phyloP scores from a whole-genome alignment of 2,329 filamentous ascomycete genomes.

The Colletotrichum chrysophilum region DNA sequence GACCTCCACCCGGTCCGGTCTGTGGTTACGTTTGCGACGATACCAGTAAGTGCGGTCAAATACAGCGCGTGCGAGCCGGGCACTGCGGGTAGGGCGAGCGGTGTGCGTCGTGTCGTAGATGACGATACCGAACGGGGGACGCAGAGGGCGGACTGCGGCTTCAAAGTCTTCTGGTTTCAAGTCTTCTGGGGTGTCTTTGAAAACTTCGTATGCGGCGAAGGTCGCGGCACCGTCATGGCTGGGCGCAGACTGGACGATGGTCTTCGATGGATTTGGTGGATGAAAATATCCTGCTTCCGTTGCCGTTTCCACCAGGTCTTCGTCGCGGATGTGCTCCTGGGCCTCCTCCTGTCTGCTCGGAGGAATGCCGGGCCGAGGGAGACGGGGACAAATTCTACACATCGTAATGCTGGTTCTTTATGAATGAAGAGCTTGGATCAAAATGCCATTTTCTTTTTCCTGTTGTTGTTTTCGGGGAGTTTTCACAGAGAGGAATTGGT shows the following conservation, averaged over 20 bases:
- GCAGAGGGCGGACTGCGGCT: background rate
- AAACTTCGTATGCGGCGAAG: background rate
- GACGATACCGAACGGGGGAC: background rate
- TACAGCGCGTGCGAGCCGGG: background rate
- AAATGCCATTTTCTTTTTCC: fast-evolving
- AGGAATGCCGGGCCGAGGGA: background rate
- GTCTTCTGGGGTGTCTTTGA: background rate
- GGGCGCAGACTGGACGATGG: background rate
- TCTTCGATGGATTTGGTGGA: background rate
- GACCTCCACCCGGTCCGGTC: background rate
- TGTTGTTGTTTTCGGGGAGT: background rate
- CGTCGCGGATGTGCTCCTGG: fast-evolving
- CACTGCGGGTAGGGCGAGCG: background rate
- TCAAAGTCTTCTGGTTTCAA: background rate
- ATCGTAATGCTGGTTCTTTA: background rate
- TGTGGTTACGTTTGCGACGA: background rate
- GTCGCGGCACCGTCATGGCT: background rate
- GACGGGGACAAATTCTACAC: background rate
- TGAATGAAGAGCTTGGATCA: background rate
- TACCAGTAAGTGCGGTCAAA: background rate
- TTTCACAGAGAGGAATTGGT: background rate
- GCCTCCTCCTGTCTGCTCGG: background rate
- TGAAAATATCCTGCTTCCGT: background rate
- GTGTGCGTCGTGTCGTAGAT: background rate
- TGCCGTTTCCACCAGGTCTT: fast-evolving